Conservation (phyloP, 129 eudicot genomes). For the Chrysanthemum seticuspe region DNA sequence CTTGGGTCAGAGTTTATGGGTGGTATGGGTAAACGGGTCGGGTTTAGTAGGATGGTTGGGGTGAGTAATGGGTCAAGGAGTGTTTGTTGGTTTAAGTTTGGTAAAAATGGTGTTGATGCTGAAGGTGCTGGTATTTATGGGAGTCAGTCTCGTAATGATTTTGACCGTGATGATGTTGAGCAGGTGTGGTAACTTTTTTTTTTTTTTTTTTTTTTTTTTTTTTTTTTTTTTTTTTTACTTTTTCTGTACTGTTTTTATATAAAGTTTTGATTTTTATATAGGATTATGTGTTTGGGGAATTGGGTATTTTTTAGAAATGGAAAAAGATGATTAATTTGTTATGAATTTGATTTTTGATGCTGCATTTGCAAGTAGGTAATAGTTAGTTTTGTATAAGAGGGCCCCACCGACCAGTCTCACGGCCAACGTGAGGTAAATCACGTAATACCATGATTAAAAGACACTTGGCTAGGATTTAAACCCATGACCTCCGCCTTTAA, state of each 20-base stretch:
- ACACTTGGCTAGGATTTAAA: neutral
- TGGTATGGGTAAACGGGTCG: slow-evolving; percentile 31
- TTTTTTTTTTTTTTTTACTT: neutral
- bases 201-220: neutral
- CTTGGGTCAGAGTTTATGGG: slow-evolving; percentile 49
- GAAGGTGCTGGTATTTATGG: slow-evolving; percentile 93
- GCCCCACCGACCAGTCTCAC: too few species aligned
- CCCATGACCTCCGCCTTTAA: neutral
- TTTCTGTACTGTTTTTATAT: neutral
- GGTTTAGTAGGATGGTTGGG: slow-evolving; percentile 47
- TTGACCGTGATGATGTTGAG: slow-evolving; percentile 93
- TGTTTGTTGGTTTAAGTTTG: slow-evolving; percentile 87
- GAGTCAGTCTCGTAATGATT: slow-evolving; percentile 79
- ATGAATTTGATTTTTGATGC: too few species aligned
- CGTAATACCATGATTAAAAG: neutral
- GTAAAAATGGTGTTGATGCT: slow-evolving; percentile 90
- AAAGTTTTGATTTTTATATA: neutral
- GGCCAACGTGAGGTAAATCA: neutral
- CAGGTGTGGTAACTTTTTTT: slow-evolving; percentile 47
- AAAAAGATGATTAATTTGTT: too few species aligned
- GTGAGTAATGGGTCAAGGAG: slow-evolving; percentile 37
- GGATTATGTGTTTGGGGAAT: neutral
- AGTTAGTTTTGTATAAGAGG: too few species aligned
- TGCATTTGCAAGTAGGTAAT: too few species aligned
- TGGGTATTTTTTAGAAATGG: neutral